A percentile compares a stretch with the other conserved stretches of the same genome.
Evolutionary conservation across 768 basidiomycete genomes (phyloP).

Genomic region (Lentinula lateritia): DNA sequence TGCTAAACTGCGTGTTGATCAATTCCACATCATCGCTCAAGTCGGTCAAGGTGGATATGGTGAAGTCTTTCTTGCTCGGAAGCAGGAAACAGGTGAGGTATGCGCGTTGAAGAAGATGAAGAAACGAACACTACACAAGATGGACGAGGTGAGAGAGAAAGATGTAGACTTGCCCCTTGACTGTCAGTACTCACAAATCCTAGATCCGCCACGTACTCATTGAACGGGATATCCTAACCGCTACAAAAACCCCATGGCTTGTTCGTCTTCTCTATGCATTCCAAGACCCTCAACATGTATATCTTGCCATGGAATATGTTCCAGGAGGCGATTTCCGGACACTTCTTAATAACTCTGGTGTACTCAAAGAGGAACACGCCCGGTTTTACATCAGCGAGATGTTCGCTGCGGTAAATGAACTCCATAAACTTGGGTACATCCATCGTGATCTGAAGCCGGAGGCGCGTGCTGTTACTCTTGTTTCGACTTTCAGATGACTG

Average conservation of each 20-base stretch:
- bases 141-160: constrained; percentile 75
- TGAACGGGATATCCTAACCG: constrained; percentile 95
- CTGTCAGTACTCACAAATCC: background rate
- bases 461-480: constrained; percentile 37
- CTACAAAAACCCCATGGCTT: constrained; percentile 97
- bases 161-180: constrained; percentile 1
- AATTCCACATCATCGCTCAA: constrained; percentile 98
- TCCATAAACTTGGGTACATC: constrained; percentile 97
- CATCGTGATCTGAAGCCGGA: constrained; percentile 98
- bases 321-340: constrained; percentile 98
- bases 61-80: constrained; percentile 92
- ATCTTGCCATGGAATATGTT: constrained; percentile 99
- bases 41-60: constrained; percentile 99
- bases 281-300: constrained; percentile 87
- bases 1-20: constrained; percentile 87
- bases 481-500: background rate
- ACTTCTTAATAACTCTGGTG: constrained; percentile 94
- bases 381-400: constrained; percentile 97
- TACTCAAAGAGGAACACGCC: constrained; percentile 95
- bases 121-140: constrained; percentile 91
- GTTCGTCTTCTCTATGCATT: constrained; percentile 94
- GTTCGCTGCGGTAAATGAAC: constrained; percentile 90
- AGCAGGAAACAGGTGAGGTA: constrained; percentile 93
- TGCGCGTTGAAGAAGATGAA: constrained; percentile 98
- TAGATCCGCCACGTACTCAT: constrained; percentile 97